Evolutionary conservation across 768 basidiomycete genomes (phyloP), one percentile per base, ranked within the genome.

Genomic region (Albatrellus ellisii): DNA sequence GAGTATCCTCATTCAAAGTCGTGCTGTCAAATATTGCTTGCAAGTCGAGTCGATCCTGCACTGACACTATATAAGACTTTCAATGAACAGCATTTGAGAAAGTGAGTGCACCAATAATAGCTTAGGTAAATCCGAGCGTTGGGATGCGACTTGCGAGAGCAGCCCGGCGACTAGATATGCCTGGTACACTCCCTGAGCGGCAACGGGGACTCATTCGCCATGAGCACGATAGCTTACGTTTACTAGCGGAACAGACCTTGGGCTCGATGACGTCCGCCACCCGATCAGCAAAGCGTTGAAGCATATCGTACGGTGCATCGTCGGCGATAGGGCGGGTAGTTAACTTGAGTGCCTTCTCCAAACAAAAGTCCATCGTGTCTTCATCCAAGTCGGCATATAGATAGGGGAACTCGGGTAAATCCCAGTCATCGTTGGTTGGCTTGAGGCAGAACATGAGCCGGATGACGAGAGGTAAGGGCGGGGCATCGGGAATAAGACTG

Each of bases 361-460:
- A 55, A 52, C 78, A 73, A 41, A 75, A 66, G 26, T 73, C 69
- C 3, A 65, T 60, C n/a, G 64, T 53, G 12, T 64, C 62, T n/a
- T 61, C 63, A 20, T 67, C 66, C 25, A 86, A 54, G 53, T 83
- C 72, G 1, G 79, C 68, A 48, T 77, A 74, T 18, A 85, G 54
- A 54, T 78, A 72, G 0, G 85, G 83, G 51, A 86, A 87, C 9
- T 75, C 73, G 1, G 73, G 74, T 21, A 73, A 60, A 45, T 84
- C 81, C 82, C 82, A 87, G 43, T 87, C 83, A n/a, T 85, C 78
- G 46, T 75, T 72, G 9, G 72, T 63, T 0, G 81, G 81, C 53
- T 87, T 87, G 36, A 88, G 62, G 54, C 82, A 85, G 51, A 86
- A 80, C 71, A 86, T 79, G 18, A 87, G 63, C 21, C 79, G 70